These are phyloP conservation scores for Paxillus rubicundulus DNA, from an alignment of 768 basidiomycete genomes.

Conservation along the genomic window DNA sequence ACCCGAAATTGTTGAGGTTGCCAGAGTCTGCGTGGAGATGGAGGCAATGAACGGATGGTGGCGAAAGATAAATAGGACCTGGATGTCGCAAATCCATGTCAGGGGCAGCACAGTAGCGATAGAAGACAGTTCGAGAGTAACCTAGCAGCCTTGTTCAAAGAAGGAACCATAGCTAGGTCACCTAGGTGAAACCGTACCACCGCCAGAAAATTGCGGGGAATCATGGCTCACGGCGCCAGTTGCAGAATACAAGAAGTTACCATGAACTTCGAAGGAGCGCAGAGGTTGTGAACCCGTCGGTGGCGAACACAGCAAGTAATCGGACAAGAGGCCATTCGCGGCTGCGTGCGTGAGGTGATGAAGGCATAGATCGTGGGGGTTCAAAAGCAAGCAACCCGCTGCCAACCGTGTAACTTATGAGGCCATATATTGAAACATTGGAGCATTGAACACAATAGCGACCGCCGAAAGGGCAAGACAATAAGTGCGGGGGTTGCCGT, in stretches of 20 bases:
- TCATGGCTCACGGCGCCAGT: background rate
- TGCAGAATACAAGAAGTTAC: conserved; percentile 23
- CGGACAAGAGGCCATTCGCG: background rate
- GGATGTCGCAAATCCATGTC: background rate
- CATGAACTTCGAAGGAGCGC: background rate
- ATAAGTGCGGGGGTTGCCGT: conserved; percentile 11
- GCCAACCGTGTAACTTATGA: background rate
- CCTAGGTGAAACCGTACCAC: background rate
- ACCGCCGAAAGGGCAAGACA: conserved; percentile 1
- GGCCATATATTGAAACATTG: conserved; percentile 14
- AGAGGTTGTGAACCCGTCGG: background rate
- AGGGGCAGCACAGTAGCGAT: too few species aligned
- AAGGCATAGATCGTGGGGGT: conserved; percentile 8
- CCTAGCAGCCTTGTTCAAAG: background rate
- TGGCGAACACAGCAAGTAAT: background rate
- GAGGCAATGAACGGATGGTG: background rate
- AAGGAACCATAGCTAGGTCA: background rate
- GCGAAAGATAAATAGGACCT: background rate
- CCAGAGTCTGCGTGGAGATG: background rate
- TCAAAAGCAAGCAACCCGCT: conserved; percentile 6
- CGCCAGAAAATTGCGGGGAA: conserved; percentile 3
- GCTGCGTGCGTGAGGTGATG: background rate
- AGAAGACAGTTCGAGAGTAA: background rate
- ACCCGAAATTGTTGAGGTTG: background rate
- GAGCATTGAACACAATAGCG: conserved; percentile 36